Percentiles rank a stretch among this genome's conserved stretches.
These are phyloP conservation scores for Boletus subparvulus DNA, from an alignment of 768 basidiomycete genomes.

Conservation along the genomic window DNA sequence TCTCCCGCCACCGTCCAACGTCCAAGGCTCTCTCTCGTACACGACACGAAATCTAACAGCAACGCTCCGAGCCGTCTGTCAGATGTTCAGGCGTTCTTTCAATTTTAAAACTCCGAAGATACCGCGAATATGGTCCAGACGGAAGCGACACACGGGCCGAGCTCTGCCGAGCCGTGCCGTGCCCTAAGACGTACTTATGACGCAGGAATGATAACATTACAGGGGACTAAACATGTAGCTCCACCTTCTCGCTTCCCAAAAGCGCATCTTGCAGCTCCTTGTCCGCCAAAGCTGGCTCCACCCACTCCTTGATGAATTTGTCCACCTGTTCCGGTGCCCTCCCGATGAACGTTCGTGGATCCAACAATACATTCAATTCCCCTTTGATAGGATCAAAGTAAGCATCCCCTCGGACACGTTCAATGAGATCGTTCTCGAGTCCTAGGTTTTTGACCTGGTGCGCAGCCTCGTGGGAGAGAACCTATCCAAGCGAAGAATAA, in stretches of 20 bases:
- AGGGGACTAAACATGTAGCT: constrained; percentile 51
- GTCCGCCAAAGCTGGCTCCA: constrained; percentile 73
- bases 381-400: constrained; percentile 89
- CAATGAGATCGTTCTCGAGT: constrained; percentile 93
- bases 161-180: not conserved
- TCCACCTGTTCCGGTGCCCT: constrained; percentile 96
- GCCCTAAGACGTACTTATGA: constrained; percentile 2
- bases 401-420: constrained; percentile 72
- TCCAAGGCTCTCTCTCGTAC: not conserved
- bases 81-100: constrained; percentile 8
- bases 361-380: constrained; percentile 75
- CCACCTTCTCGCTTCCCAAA: constrained; percentile 53
- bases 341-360: constrained; percentile 88
- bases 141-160: constrained; percentile 20
- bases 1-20: not conserved
- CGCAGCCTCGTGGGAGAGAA: constrained; percentile 92
- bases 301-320: constrained; percentile 83
- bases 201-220: not conserved
- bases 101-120: constrained; percentile 21
- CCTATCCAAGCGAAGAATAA: constrained; percentile 40
- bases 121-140: constrained; percentile 14
- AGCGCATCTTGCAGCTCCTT: constrained; percentile 56
- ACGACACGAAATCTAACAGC: not conserved
- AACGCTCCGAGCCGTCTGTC: not conserved
- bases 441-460: constrained; percentile 94